Evolutionary conservation across 2,329 filamentous ascomycete species (phyloP).

Genomic region (Cephalotrichum gorgonifer): DNA sequence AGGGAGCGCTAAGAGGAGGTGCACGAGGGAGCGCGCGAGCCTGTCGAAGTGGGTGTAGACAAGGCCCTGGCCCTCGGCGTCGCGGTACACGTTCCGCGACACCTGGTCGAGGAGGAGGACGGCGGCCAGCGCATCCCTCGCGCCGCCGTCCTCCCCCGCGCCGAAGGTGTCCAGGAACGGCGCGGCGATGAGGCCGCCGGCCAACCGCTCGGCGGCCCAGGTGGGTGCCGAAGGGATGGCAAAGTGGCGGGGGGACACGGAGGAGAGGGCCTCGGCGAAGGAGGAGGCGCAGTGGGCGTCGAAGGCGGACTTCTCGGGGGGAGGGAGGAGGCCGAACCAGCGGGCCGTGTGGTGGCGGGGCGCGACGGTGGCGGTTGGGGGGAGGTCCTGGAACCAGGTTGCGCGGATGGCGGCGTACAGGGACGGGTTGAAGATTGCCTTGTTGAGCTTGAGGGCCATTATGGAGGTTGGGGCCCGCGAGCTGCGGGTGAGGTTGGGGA

Average conservation of each 20-base stretch:
- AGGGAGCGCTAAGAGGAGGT: no score
- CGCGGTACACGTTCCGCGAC: conserved; percentile 50
- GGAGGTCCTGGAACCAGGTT: conserved; percentile 7
- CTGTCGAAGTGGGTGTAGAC: conserved; percentile 47
- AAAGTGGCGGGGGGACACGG: conserved; percentile 28
- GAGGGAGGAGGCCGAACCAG: conserved; percentile 8
- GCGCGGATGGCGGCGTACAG: conserved; percentile 4
- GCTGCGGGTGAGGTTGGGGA: no score
- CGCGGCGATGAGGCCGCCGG: conserved; percentile 4
- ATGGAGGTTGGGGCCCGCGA: no score
- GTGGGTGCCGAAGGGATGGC: conserved; percentile 17
- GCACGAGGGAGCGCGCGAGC: conserved; percentile 34
- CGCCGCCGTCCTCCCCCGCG: not conserved
- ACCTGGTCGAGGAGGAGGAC: conserved; percentile 53
- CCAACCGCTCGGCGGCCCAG: conserved; percentile 3
- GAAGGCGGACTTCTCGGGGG: conserved; percentile 1
- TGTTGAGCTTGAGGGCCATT: not conserved
- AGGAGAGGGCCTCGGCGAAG: conserved; percentile 1
- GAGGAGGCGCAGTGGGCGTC: conserved; percentile 5
- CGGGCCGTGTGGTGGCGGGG: not conserved
- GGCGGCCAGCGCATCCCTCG: conserved; percentile 34
- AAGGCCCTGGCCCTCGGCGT: conserved; percentile 25
- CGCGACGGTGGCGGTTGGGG: not conserved
- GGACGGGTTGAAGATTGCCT: conserved; percentile 4
- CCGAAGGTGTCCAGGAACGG: conserved; percentile 4